These are phyloP conservation scores for Blastobotrys malaysiensis DNA, from an alignment of 1,139 yeast genomes.

Conservation along the genomic window DNA sequence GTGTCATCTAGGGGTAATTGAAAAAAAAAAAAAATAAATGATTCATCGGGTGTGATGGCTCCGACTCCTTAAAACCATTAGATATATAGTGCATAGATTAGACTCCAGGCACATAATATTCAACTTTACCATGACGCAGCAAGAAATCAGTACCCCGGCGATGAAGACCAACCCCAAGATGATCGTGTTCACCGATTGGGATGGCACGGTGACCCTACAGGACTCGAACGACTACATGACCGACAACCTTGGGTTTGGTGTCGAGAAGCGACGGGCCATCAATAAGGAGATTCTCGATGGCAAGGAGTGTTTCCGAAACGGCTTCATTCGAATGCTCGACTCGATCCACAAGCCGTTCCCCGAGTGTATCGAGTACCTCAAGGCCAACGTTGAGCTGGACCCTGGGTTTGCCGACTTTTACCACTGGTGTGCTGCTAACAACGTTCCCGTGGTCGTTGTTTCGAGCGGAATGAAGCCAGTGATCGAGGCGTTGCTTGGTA, in stretches of 20 bases:
- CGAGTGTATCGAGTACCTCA: conserved; percentile 62
- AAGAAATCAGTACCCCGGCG: conserved; percentile 23
- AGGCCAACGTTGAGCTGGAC: conserved; percentile 60
- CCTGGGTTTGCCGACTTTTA: conserved; percentile 85
- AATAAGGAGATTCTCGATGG: conserved; percentile 72
- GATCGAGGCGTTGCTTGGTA: conserved; percentile 66
- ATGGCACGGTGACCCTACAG: conserved; percentile 89
- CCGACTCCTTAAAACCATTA: not conserved
- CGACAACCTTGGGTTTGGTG: conserved; percentile 84
- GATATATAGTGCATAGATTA: not conserved
- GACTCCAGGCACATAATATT: not conserved
- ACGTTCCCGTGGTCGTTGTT: conserved; percentile 69
- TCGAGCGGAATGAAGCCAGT: conserved; percentile 93
- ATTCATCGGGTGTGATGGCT: not conserved
- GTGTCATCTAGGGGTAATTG: not conserved
- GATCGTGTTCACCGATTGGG: conserved; percentile 94
- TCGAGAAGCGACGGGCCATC: conserved; percentile 55
- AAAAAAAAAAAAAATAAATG: not conserved
- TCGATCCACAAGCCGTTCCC: conserved; percentile 72
- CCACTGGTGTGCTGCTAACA: conserved; percentile 65
- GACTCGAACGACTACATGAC: conserved; percentile 92
- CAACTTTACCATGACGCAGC: not conserved
- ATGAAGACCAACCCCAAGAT: conserved; percentile 44
- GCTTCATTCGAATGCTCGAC: conserved; percentile 77
- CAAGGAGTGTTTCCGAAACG: conserved; percentile 63